phyloP scores from a whole-genome alignment of 441 rosid species.

The Raphanus hybrid region DNA sequence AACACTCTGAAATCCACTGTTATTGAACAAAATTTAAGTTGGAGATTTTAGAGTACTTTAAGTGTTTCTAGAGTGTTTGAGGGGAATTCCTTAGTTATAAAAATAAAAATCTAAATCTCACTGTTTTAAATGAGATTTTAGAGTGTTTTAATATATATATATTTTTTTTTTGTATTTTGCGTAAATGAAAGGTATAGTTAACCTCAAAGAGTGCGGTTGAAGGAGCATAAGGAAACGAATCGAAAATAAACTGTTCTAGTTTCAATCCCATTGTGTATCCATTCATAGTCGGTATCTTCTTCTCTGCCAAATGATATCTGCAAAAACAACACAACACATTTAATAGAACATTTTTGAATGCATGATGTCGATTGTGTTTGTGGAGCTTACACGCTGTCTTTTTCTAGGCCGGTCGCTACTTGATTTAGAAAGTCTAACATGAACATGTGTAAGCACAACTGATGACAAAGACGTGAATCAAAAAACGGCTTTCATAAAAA shows the following conservation, averaged over 20 bases:
- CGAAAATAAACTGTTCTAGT: conserved; percentile 91
- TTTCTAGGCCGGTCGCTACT: conserved; percentile 93
- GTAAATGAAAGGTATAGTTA: neutral
- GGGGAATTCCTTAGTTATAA: too few relatives aligned
- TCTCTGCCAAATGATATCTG: conserved; percentile 97
- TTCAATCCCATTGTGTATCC: conserved; percentile 77
- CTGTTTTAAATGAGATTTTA: too few relatives aligned
- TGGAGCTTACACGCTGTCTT: conserved; percentile 84
- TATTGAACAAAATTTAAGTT: too few relatives aligned
- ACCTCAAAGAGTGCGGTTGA: conserved; percentile 98
- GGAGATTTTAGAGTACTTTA: too few relatives aligned
- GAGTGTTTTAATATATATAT: neutral
- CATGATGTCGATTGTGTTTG: neutral
- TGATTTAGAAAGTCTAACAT: conserved; percentile 92
- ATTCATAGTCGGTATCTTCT: conserved; percentile 83
- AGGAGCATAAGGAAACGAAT: conserved; percentile 96
- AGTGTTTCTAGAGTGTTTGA: too few relatives aligned
- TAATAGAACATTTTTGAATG: neutral
- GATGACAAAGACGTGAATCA: conserved; percentile 44
- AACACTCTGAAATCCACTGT: too few relatives aligned
- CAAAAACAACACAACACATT: conserved; percentile 25
- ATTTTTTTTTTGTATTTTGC: conserved; percentile 1
- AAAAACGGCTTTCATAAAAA: neutral
- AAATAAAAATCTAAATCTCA: too few relatives aligned
- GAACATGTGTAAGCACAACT: conserved; percentile 99